A percentile compares a stretch with the other conserved stretches of the same genome.
Evolutionary conservation across 257 asterid genomes (phyloP).

Genomic region (Agastache rugosa): DNA sequence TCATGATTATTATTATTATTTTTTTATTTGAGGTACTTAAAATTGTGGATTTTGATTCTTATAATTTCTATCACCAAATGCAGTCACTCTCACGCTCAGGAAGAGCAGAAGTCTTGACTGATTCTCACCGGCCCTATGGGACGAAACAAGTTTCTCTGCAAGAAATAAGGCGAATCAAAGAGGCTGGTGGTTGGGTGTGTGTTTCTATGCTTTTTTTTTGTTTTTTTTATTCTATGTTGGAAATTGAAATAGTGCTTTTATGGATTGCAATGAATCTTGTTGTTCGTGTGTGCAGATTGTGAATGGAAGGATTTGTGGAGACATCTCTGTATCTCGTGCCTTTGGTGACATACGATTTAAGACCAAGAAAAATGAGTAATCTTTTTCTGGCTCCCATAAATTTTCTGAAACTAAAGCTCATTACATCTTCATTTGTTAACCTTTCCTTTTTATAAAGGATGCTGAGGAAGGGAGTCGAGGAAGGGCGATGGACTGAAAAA

Average conservation of each 20-base stretch:
- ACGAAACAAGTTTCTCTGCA: conserved; percentile 61
- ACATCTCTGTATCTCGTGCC: conserved; percentile 93
- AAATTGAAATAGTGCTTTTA: not conserved
- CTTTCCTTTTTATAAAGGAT: conserved; percentile 52
- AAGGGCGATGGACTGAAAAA: conserved; percentile 87
- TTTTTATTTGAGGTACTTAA: not conserved
- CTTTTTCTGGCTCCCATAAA: conserved; percentile 23
- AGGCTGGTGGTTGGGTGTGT: conserved; percentile 99
- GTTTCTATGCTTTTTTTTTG: conserved; percentile 21
- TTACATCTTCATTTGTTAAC: conserved; percentile 22
- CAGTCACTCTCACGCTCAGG: conserved; percentile 85
- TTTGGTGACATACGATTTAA: conserved; percentile 95
- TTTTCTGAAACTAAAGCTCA: not conserved
- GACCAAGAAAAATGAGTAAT: conserved; percentile 81
- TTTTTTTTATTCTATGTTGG: not conserved
- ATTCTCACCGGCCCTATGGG: conserved; percentile 94
- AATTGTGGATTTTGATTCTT: not conserved
- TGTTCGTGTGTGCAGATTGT: conserved; percentile 56
- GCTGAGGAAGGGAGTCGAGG: conserved; percentile 86
- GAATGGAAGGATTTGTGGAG: conserved; percentile 94
- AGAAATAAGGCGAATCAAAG: conserved; percentile 81
- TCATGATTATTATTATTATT: not conserved
- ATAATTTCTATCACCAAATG: conserved; percentile 18
- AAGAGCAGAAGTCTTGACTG: conserved; percentile 68
- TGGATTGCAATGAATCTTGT: conserved; percentile 14